Base-by-base conservation (phyloP, 192 early-diverging fungal genomes). In the Diversispora epigaea region DNA sequence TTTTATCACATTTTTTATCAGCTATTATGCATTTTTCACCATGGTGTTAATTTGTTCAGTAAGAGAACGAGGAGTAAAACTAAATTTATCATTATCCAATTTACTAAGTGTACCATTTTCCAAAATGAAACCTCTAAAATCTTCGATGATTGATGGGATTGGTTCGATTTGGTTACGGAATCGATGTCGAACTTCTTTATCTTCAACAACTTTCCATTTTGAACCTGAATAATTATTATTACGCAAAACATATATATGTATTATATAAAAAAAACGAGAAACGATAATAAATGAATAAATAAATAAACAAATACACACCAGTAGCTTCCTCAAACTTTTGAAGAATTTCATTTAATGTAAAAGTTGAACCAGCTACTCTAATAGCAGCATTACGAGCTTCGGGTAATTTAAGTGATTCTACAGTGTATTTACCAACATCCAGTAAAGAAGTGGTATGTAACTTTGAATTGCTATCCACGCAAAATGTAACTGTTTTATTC, bases 51-150 rank as follows among this genome's bases (percentile, higher is more conserved):
- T 32, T 32, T 32, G 25, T 32, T 32, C 25, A 1, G 25, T 32
- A 32, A 32, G 25, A 32, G 25, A 32, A 32, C 2, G 25, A 32
- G 25, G 25, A 32, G 25, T 32, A 32, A 32, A 32, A 66, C 10
- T 66, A 21, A 66, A 66, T 47, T 66, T 66, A 15, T 66, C 64
- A 45, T 66, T 66, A 66, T 66, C 64, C 8, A 45, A 5, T 45
- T 66, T 6, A 25, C 10, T 8, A 22, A 43, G 17, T 21, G 8
- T 17, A 6, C 43, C 6, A 15, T 19, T 47, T 43, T 43, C 40
- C 4, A 21, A 10, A 19, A 66, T 15, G 25, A 45, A 21, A 21
- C 17, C 41, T 66, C 4, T 43, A n/a, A 66, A 66, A 10, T 46
- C 41, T 46, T 66, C 64, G 4, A 45, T 45, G 4, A 6, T 12